Base-by-base conservation (phyloP, 176 grass and related monocot genomes). In the Ensete glaucum region DNA sequence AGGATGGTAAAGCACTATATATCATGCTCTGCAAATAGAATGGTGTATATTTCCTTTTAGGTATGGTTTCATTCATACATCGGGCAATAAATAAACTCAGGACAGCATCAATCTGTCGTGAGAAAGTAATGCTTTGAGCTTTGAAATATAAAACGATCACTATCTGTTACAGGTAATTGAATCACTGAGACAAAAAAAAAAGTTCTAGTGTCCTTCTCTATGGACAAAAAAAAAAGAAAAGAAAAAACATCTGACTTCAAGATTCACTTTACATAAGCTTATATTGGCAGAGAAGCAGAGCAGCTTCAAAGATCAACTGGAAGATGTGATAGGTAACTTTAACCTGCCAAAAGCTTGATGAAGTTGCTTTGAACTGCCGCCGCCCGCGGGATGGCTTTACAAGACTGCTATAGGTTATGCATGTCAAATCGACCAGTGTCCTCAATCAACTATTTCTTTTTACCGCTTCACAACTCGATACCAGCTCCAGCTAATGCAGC, bases 401-500 rank as follows among this genome's bases (percentile, higher is more conserved):
- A 50, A 15, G 34, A 50, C n/a, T 50, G 67, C 34, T 48, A 70
- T 6, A 7, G 16, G 43, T 25, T 70, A 50, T 70, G 64, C 24
- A 57, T 79, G 19, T 23, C 26, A 58, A 48, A 26, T 70, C 52
- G 24, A 49, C 26, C 64, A 48, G 10, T 10, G 34, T 50, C 8
- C 24, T 65, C 23, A 65, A 65, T 65, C 11, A 19, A 22, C 17
- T 12, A 52, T 70, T 14, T 9, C 17, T 2, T 0, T 50, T 70
- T 51, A 9, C 43, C 50, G 16, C 60, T 86, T 79, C 87, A 88
- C 72, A 78, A 49, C 81, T 56, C 80, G 62, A 92, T 79, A 34
- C 93, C 94, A 53, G 88, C 94, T 77, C 82, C 78, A 73, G 77
- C 87, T 60, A 97, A 87, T 34, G 88, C 94, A 50, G 94, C 85